A percentile compares a stretch with the other conserved stretches of the same genome.
These are phyloP conservation scores for Fusarium sambucinum DNA, from an alignment of 2,329 filamentous ascomycete genomes.

Conservation along the genomic window DNA sequence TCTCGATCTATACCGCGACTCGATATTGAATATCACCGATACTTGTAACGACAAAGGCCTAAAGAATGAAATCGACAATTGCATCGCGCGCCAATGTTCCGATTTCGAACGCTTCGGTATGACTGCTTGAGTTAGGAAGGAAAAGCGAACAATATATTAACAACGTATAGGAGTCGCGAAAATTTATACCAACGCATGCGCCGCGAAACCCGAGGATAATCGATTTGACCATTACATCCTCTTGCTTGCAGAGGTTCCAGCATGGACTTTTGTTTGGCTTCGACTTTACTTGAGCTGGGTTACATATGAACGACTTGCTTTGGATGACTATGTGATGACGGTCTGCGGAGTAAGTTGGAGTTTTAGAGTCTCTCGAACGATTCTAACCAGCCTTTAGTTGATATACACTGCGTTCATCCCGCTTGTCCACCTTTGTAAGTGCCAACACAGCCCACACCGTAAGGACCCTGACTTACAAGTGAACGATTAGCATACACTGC, in stretches of 20 bases:
- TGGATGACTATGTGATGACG: conserved; percentile 58
- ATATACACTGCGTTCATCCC: conserved; percentile 43
- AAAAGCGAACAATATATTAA: neutral
- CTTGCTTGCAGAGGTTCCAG: conserved; percentile 54
- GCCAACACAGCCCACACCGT: too few relatives aligned
- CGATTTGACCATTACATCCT: conserved; percentile 51
- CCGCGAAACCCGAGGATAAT: conserved; percentile 49
- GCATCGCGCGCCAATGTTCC: conserved; percentile 34
- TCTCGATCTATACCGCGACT: conserved; percentile 12
- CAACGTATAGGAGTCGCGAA: conserved; percentile 48
- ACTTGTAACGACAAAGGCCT: conserved; percentile 24
- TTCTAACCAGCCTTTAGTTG: conserved; percentile 30
- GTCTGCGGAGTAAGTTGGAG: conserved; percentile 49
- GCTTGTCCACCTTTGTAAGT: conserved; percentile 30
- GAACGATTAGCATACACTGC: conserved; percentile 20
- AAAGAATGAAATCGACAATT: conserved; percentile 23
- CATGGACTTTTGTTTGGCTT: conserved; percentile 51
- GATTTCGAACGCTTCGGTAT: conserved; percentile 40
- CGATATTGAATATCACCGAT: conserved; percentile 10
- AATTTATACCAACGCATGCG: conserved; percentile 52
- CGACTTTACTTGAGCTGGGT: conserved; percentile 55
- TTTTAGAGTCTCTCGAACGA: neutral
- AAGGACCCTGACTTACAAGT: conserved; percentile 2
- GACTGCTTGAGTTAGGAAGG: neutral
- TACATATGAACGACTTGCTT: conserved; percentile 48